Evolutionary conservation across 495 filamentous ascomycete genomes (phyloP), one percentile per base, ranked within the genome.

Genomic region (Annulohypoxylon stygium): DNA sequence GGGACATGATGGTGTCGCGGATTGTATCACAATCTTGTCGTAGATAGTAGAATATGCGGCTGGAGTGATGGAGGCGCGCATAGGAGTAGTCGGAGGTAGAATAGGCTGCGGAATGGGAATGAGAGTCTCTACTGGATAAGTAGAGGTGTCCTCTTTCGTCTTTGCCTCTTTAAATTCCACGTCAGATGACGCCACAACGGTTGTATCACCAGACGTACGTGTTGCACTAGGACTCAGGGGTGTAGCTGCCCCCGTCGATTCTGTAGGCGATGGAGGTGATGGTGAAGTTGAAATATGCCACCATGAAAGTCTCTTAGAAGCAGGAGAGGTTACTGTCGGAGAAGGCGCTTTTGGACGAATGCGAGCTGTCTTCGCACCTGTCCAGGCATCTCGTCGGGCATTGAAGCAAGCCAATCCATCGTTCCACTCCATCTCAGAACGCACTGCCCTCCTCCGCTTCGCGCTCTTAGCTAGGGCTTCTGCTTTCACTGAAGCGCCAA

Each of bases 341-440:
- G 79, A 71, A 26, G 76, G 76, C 1, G 78, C 77, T 67, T 81
- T 83, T 12, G 75, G 75, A 14, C 76, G 78, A 45, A 86, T 77
- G 39, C 83, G 82, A 23, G 77, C 83, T 18, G 79, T 81, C 58
- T 81, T 83, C 2, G 94, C 96, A n/a, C 91, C 91, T 10, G 93
- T 92, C 96, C 96, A 99, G 14, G 88, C 91, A 81, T 98, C 89
- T 45, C 96, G 87, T 58, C 93, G 84, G 37, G 88, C 88, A 51
- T 89, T 84, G 82, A 91, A 99, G 71, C 89, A 90, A 51, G 88
- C 85, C 45, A 99, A 78, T 0, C 96, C 96, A 20, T 88, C 83
- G 70, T 98, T 98, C 92, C 92, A 97, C 16, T 80, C 77, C 86
- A 93, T 88, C 77, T 98, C 95, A 37, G 92, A 91, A 59, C 92